Evolutionary conservation across 306 rosid genomes (phyloP).

Genomic region (Medicago lupulina): DNA sequence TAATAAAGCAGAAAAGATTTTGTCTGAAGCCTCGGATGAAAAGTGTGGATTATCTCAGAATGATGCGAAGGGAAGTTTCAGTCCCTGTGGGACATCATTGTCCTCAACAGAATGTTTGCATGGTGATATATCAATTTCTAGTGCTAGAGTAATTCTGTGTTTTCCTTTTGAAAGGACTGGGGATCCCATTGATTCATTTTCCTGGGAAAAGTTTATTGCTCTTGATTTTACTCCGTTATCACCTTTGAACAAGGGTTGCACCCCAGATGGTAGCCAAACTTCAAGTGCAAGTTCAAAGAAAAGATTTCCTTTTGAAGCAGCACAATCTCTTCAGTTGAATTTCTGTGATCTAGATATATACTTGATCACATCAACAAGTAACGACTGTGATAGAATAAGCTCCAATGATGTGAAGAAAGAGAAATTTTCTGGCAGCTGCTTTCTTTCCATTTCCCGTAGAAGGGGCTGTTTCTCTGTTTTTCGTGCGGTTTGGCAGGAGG

Average conservation of each 20-base stretch:
- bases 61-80: conserved; percentile 51
- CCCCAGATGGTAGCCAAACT: conserved; percentile 47
- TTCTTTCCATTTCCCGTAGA: conserved; percentile 63
- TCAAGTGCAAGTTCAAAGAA: conserved; percentile 59
- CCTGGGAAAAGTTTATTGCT: conserved; percentile 77
- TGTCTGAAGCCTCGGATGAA: conserved; percentile 45
- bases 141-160: conserved; percentile 83
- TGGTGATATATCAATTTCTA: conserved; percentile 70
- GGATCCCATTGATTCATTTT: conserved; percentile 49
- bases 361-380: conserved; percentile 56
- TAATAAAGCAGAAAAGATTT: conserved; percentile 42
- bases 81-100: conserved; percentile 52
- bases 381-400: conserved; percentile 43
- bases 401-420: conserved; percentile 47
- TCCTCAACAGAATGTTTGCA: conserved; percentile 58
- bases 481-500: conserved; percentile 79
- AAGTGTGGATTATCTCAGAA: conserved; percentile 45
- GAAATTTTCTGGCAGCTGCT: conserved; percentile 57
- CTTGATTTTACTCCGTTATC: conserved; percentile 70
- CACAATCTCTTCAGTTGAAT: conserved; percentile 67
- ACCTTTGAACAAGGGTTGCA: conserved; percentile 45
- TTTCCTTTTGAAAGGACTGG: conserved; percentile 65
- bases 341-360: conserved; percentile 64
- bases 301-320: conserved; percentile 52
- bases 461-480: conserved; percentile 60